These are phyloP conservation scores for Exophiala sp. DNA, from an alignment of 2,329 filamentous ascomycete species.

Conservation along the genomic window DNA sequence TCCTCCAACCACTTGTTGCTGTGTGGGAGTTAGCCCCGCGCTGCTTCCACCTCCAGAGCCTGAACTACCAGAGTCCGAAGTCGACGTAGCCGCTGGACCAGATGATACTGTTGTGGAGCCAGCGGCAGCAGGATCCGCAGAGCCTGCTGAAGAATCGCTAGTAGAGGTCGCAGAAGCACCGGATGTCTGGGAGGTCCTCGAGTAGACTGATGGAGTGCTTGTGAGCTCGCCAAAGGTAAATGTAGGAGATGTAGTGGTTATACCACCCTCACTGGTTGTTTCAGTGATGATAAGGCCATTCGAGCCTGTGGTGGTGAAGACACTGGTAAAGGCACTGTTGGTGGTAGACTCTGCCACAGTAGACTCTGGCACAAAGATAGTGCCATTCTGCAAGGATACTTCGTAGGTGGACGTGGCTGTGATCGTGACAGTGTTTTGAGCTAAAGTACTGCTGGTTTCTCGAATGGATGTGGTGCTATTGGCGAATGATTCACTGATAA, in stretches of 20 bases:
- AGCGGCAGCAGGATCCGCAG: constrained; percentile 5
- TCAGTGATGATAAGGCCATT: background rate
- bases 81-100: constrained; percentile 19
- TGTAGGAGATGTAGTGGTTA: constrained; percentile 2
- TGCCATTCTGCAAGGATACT: constrained; percentile 24
- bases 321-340: background rate
- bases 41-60: constrained; percentile 24
- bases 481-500: background rate
- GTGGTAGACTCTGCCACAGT: background rate
- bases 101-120: constrained; percentile 12
- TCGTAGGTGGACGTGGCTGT: constrained; percentile 26
- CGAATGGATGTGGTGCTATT: constrained; percentile 8
- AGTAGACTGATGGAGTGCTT: constrained; percentile 7
- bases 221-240: constrained; percentile 18
- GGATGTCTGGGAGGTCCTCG: background rate
- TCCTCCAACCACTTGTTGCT: constrained; percentile 58
- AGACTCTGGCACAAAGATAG: constrained; percentile 11
- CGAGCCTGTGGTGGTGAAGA: constrained; percentile 1
- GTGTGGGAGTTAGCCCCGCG: constrained; percentile 29
- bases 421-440: constrained; percentile 17
- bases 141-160: background rate
- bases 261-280: background rate
- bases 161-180: background rate
- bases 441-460: constrained; percentile 1
- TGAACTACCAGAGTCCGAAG: constrained; percentile 14